A percentile compares a stretch with the other conserved stretches of the same genome.
Conservation (phyloP, 2,329 filamentous ascomycete genomes). For the Ophiosphaerella narmari region DNA sequence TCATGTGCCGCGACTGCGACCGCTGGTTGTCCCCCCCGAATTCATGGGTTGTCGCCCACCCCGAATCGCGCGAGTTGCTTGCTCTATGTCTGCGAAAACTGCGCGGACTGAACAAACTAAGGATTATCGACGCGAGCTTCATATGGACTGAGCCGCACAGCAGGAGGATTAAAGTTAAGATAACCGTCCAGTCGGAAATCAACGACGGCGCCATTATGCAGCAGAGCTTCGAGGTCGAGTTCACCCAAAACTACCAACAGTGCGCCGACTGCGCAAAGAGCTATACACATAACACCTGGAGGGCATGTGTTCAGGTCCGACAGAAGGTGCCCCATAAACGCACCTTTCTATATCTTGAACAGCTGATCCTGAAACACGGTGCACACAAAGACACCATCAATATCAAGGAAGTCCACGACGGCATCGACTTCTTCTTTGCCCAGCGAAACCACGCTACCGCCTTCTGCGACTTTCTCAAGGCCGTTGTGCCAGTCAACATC, state of each 20-base stretch:
- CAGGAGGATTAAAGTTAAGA: constrained; percentile 87
- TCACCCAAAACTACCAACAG: constrained; percentile 87
- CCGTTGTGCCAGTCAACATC: constrained; percentile 74
- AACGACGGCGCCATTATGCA: constrained; percentile 75
- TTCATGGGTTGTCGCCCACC: constrained; percentile 82
- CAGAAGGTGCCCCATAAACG: constrained; percentile 98
- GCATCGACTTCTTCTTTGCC: constrained; percentile 94
- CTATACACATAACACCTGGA: constrained; percentile 95
- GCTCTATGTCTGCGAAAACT: constrained; percentile 90
- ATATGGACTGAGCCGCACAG: constrained; percentile 99
- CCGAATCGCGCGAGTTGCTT: constrained; percentile 89
- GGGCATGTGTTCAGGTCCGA: constrained; percentile 89
- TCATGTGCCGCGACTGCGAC: constrained; percentile 94
- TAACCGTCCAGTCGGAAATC: constrained; percentile 82
- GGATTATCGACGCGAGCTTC: constrained; percentile 94
- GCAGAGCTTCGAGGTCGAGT: constrained; percentile 94
- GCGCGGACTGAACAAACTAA: constrained; percentile 81
- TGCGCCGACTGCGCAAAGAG: constrained; percentile 88
- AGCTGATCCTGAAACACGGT: constrained; percentile 91
- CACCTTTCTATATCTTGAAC: constrained; percentile 81
- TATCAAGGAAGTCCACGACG: constrained; percentile 95
- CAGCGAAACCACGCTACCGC: constrained; percentile 89
- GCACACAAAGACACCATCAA: constrained; percentile 87
- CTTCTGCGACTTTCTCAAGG: constrained; percentile 87
- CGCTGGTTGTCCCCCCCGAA: constrained; percentile 83